phyloP scores from a whole-genome alignment of 306 rosid genomes.

The Prunus salicina region DNA sequence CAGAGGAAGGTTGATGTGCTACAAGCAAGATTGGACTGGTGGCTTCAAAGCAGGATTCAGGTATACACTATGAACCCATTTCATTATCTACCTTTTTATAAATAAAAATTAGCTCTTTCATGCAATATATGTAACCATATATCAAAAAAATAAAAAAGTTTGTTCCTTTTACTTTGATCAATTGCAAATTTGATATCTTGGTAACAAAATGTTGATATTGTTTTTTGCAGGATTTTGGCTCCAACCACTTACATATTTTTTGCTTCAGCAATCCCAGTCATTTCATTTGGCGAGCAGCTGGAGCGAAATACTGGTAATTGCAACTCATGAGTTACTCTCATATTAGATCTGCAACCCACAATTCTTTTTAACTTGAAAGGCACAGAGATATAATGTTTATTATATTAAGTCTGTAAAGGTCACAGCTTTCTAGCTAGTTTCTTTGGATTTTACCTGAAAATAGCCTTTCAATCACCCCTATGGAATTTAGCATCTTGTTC shows the following conservation, averaged over 20 bases:
- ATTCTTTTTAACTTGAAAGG: constrained; percentile 11
- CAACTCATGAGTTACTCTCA: neutral
- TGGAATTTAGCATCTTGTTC: neutral
- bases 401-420: neutral
- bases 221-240: constrained; percentile 70
- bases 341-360: constrained; percentile 7
- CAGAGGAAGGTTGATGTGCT: constrained; percentile 75
- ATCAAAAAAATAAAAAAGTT: too few species aligned
- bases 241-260: constrained; percentile 87
- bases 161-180: neutral
- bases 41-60: constrained; percentile 77
- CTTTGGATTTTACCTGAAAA: neutral
- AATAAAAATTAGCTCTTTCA: neutral
- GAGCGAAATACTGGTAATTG: constrained; percentile 64
- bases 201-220: neutral
- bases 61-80: constrained; percentile 24
- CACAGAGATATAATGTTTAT: neutral
- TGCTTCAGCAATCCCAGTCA: constrained; percentile 84
- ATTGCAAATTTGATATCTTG: neutral
- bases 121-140: too few species aligned
- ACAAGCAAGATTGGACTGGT: constrained; percentile 84
- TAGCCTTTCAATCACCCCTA: neutral
- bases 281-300: constrained; percentile 80
- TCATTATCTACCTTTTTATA: neutral
- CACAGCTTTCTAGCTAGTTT: neutral